Conservation (phyloP, 2,329 filamentous ascomycete species). For the Aspergillus sergii region DNA sequence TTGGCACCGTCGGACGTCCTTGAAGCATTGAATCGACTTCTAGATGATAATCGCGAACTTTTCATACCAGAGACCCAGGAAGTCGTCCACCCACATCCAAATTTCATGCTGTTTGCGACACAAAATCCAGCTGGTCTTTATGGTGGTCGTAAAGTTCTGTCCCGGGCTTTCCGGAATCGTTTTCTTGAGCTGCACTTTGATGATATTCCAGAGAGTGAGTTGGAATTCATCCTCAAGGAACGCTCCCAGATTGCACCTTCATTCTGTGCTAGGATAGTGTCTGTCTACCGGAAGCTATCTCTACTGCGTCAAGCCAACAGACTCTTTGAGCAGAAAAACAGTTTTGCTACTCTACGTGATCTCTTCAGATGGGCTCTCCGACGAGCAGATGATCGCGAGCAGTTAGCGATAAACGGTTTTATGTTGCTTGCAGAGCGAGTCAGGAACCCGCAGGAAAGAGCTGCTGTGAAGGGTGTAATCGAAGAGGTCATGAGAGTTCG, state of each 20-base stretch:
- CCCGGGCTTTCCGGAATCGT: slow-evolving; percentile 91
- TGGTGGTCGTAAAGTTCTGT: slow-evolving; percentile 89
- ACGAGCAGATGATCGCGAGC: slow-evolving; percentile 79
- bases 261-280: slow-evolving; percentile 87
- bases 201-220: slow-evolving; percentile 92
- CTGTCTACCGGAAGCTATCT: slow-evolving; percentile 91
- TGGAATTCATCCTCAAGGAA: slow-evolving; percentile 87
- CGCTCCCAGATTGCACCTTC: slow-evolving; percentile 87
- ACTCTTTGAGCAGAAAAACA: slow-evolving; percentile 94
- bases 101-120: slow-evolving; percentile 97
- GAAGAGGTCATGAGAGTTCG: slow-evolving; percentile 87
- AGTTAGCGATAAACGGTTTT: slow-evolving; percentile 89
- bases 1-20: slow-evolving; percentile 95
- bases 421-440: slow-evolving; percentile 96
- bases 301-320: slow-evolving; percentile 85
- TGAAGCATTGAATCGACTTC: slow-evolving; percentile 89
- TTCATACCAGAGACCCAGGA: slow-evolving; percentile 97
- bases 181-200: slow-evolving; percentile 98
- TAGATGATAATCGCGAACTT: slow-evolving; percentile 95
- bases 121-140: slow-evolving; percentile 97
- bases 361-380: slow-evolving; percentile 93
- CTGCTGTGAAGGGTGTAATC: slow-evolving; percentile 82
- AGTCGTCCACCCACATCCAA: slow-evolving; percentile 83
- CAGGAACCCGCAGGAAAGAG: slow-evolving; percentile 82
- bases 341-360: slow-evolving; percentile 94